Evolutionary conservation across 805 yeast genomes (phyloP).

Genomic region (Starmerella lactis-condensi): DNA sequence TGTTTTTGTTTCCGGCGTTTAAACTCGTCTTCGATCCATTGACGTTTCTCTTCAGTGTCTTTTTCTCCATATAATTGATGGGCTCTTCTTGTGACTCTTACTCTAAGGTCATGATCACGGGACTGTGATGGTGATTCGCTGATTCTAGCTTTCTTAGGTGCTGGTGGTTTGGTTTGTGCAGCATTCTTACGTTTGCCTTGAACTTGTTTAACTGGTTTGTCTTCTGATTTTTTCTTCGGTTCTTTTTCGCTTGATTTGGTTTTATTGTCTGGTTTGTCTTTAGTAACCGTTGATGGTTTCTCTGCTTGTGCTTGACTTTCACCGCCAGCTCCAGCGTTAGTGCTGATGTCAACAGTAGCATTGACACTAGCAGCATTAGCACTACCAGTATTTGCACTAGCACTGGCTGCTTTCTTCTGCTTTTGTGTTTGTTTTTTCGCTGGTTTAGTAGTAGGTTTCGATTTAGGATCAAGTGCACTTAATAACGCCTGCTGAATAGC

Average conservation of each 20-base stretch:
- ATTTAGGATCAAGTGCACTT: slow-evolving; percentile 12
- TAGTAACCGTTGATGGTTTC: too few species aligned
- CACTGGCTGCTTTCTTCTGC: background rate
- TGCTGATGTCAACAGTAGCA: too few species aligned
- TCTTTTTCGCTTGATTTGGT: too few species aligned
- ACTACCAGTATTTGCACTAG: slow-evolving; percentile 1
- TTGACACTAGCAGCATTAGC: background rate
- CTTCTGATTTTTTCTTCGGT: too few species aligned
- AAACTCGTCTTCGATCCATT: slow-evolving; percentile 66
- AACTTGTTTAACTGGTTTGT: too few species aligned
- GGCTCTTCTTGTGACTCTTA: slow-evolving; percentile 78
- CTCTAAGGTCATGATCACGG: slow-evolving; percentile 71
- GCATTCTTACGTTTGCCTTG: too few species aligned
- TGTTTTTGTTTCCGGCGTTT: slow-evolving; percentile 45
- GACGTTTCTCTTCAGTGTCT: slow-evolving; percentile 33
- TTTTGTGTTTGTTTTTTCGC: slow-evolving; percentile 7
- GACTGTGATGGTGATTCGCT: too few species aligned
- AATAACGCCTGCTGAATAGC: slow-evolving; percentile 18
- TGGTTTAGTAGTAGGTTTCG: slow-evolving; percentile 8
- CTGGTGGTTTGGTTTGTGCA: too few species aligned
- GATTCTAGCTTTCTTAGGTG: too few species aligned
- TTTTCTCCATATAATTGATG: slow-evolving; percentile 42
- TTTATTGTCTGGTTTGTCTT: too few species aligned
- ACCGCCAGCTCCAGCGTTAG: too few species aligned
- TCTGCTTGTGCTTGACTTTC: too few species aligned